Conservation (phyloP, 1,284 basidiomycete species). For the Earliella scabrosa region DNA sequence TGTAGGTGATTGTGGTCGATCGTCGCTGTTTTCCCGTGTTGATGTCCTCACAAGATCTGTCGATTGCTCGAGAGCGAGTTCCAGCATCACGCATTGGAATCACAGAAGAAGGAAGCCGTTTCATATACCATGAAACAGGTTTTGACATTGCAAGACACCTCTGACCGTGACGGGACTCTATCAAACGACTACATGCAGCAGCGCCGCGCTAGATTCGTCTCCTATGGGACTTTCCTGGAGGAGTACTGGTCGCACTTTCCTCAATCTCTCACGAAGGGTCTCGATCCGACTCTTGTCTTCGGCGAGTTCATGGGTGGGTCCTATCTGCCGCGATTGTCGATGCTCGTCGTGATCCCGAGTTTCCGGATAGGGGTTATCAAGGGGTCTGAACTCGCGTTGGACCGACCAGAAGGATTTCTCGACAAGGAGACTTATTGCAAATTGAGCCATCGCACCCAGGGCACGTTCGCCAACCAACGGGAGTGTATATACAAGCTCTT, state of each 20-base stretch:
- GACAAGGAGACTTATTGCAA: conserved; percentile 47
- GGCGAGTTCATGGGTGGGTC: conserved; percentile 68
- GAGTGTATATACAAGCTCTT: not conserved
- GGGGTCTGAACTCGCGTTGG: conserved; percentile 58
- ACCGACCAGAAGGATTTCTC: conserved; percentile 41
- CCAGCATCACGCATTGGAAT: not conserved
- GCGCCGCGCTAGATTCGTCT: too few species aligned
- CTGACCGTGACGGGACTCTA: too few species aligned
- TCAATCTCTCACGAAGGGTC: too few species aligned
- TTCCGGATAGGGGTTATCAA: conserved; percentile 74
- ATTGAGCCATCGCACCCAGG: conserved; percentile 54
- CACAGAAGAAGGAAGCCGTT: not conserved
- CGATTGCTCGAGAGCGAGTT: not conserved
- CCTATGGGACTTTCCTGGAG: too few species aligned
- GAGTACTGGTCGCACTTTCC: too few species aligned
- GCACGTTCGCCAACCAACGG: conserved; percentile 47
- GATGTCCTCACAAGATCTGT: not conserved
- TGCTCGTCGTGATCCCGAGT: too few species aligned
- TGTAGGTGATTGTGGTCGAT: conserved; percentile 37
- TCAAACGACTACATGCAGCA: too few species aligned
- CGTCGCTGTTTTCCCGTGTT: not conserved
- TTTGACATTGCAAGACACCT: too few species aligned
- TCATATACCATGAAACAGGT: too few species aligned
- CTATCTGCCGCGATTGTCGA: not conserved
- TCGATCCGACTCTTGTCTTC: conserved; percentile 46